Evolutionary conservation across 1,284 basidiomycete species (phyloP).

Genomic region (Agaricales sp.): DNA sequence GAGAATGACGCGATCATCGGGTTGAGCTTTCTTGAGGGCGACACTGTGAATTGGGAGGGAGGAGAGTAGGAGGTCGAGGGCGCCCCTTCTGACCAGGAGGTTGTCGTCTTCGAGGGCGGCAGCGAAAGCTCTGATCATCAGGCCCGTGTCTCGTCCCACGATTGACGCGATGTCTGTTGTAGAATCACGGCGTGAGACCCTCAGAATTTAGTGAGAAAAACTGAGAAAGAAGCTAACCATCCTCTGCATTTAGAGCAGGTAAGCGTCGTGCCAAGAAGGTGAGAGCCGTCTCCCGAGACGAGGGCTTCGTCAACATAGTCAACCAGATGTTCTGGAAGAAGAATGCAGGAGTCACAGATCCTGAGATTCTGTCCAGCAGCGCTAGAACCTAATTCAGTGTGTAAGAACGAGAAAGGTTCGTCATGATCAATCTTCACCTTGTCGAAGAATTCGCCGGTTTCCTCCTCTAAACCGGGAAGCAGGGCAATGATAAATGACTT

Average conservation of each 20-base stretch:
- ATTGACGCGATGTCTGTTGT: slow-evolving; percentile 57
- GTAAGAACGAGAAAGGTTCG: too few species aligned
- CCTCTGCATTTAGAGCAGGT: slow-evolving; percentile 55
- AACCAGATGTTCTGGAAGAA: slow-evolving; percentile 96
- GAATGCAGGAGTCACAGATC: slow-evolving; percentile 75
- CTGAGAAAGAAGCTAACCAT: slow-evolving; percentile 36
- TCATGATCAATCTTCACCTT: too few species aligned
- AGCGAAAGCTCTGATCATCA: slow-evolving; percentile 88
- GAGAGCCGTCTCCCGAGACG: slow-evolving; percentile 77
- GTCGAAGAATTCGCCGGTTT: slow-evolving; percentile 94
- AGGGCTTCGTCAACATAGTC: slow-evolving; percentile 83
- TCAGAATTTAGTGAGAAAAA: slow-evolving; percentile 7
- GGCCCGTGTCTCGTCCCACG: slow-evolving; percentile 79
- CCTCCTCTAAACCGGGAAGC: slow-evolving; percentile 91
- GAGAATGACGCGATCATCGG: slow-evolving; percentile 63
- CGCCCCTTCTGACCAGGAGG: slow-evolving; percentile 74
- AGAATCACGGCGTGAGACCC: slow-evolving; percentile 5
- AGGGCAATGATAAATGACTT: slow-evolving; percentile 92
- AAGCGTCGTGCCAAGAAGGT: slow-evolving; percentile 81
- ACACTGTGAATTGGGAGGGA: slow-evolving; percentile 65
- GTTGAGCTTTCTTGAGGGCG: slow-evolving; percentile 54
- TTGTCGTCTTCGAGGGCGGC: slow-evolving; percentile 87
- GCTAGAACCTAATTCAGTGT: slow-evolving; percentile 53
- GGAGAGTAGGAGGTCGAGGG: slow-evolving; percentile 73
- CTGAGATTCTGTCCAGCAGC: slow-evolving; percentile 76